Conservation (phyloP, 768 basidiomycete species). For the Daedaleopsis sinensis region DNA sequence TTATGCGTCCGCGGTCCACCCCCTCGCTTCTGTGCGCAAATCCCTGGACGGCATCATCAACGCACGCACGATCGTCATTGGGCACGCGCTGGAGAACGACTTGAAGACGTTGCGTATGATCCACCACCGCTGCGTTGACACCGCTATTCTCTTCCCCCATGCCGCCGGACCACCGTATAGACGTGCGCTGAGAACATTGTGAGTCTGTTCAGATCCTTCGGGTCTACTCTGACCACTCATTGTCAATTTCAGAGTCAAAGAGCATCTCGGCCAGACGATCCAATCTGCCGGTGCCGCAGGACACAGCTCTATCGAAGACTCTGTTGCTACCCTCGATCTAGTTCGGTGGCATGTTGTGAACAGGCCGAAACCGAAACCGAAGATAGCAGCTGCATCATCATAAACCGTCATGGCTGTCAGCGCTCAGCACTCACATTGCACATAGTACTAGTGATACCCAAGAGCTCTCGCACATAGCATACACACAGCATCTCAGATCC, state of each 20-base stretch:
- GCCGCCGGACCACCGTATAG: conserved; percentile 74
- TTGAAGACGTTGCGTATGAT: conserved; percentile 87
- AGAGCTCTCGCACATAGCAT: not conserved
- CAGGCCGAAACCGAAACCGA: conserved; percentile 42
- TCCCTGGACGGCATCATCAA: conserved; percentile 75
- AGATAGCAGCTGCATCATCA: conserved; percentile 2
- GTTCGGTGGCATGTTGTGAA: conserved; percentile 82
- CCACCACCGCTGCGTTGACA: conserved; percentile 86
- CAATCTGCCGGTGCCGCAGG: conserved; percentile 79
- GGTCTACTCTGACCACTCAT: conserved; percentile 2
- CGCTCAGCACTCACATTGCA: no score
- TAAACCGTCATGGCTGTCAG: no score
- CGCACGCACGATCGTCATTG: conserved; percentile 83
- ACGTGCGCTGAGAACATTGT: conserved; percentile 84
- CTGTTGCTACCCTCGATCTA: conserved; percentile 84
- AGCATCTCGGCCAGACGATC: conserved; percentile 79
- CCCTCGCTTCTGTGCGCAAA: conserved; percentile 66
- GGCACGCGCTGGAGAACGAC: conserved; percentile 93
- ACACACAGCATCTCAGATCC: not conserved
- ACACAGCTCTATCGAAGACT: conserved; percentile 92
- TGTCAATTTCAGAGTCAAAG: conserved; percentile 63
- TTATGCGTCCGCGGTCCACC: conserved; percentile 61
- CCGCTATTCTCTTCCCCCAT: conserved; percentile 87
- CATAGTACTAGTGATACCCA: conserved; percentile 5
- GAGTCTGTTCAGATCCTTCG: conserved; percentile 17